phyloP scores from a whole-genome alignment of 345 rosid genomes.

The Linum trigynum region DNA sequence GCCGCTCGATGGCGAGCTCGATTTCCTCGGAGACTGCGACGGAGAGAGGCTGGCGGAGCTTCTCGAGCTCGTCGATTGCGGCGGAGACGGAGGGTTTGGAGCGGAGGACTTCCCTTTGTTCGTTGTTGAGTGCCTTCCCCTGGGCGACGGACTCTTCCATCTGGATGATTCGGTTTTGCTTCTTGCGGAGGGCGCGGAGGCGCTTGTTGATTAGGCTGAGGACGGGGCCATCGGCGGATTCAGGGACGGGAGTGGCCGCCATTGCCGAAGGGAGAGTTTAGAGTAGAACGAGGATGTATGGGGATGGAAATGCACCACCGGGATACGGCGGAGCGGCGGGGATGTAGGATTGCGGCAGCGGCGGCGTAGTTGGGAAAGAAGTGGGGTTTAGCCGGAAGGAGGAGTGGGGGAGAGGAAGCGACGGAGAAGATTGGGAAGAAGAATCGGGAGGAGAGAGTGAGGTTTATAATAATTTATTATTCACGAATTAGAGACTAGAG shows the following conservation, averaged over 20 bases:
- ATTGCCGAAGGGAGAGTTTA: background rate
- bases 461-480: too few species aligned
- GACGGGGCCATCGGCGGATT: constrained; percentile 64
- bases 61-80: constrained; percentile 80
- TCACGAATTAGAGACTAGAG: too few species aligned
- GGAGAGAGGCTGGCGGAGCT: constrained; percentile 62
- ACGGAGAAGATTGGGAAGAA: too few species aligned
- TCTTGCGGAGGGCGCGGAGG: constrained; percentile 84
- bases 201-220: constrained; percentile 78
- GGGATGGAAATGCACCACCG: too few species aligned
- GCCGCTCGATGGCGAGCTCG: constrained; percentile 27
- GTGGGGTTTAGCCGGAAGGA: too few species aligned
- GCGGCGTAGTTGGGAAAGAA: too few species aligned
- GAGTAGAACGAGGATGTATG: too few species aligned
- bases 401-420: too few species aligned
- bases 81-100: constrained; percentile 59
- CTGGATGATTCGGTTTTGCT: constrained; percentile 61
- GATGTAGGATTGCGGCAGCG: too few species aligned
- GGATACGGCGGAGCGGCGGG: too few species aligned
- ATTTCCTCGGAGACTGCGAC: constrained; percentile 68
- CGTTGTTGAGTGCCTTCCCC: constrained; percentile 73
- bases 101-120: constrained; percentile 80
- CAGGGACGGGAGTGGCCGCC: constrained; percentile 32
- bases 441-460: too few species aligned
- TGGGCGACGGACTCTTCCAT: constrained; percentile 76